A percentile compares a stretch with the other conserved stretches of the same genome.
Conservation (phyloP, 495 filamentous ascomycete species). For the Tuber melanosporum region DNA sequence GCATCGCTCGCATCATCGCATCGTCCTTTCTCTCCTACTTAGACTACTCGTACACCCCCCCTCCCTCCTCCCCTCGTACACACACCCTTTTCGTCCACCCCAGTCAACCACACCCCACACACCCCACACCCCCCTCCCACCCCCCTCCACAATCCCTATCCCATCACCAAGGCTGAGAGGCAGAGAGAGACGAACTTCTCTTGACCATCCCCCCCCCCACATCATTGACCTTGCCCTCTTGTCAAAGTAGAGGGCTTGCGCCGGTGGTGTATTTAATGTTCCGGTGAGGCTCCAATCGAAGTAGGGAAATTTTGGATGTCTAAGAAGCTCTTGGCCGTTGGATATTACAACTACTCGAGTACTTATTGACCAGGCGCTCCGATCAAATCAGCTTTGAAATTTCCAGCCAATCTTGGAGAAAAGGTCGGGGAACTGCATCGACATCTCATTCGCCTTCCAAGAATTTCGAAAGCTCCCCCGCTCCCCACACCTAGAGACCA, state of each 20-base stretch:
- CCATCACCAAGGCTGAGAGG: not conserved
- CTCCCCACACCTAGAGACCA: not conserved
- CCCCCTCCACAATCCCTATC: not conserved
- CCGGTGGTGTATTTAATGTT: not conserved
- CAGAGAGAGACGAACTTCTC: not conserved
- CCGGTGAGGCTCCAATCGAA: conserved; percentile 4
- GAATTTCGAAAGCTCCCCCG: not conserved
- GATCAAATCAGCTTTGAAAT: not conserved
- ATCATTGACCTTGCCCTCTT: not conserved
- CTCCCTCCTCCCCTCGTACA: not conserved
- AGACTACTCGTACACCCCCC: not conserved
- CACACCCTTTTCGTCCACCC: not conserved
- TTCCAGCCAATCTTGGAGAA: not conserved
- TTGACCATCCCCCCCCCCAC: not conserved
- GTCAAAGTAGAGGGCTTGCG: not conserved
- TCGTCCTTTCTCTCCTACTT: not conserved
- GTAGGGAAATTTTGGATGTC: not conserved
- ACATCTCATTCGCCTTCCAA: not conserved
- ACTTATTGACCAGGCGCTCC: conserved; percentile 1
- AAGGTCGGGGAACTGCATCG: not conserved
- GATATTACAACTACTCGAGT: not conserved
- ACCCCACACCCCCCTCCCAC: not conserved
- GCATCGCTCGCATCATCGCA: conserved; percentile 3
- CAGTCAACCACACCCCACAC: not conserved
- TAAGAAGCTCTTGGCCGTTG: not conserved